These are phyloP conservation scores for Coemansia sp. DNA, from an alignment of 192 early-diverging fungal genomes.

Conservation along the genomic window DNA sequence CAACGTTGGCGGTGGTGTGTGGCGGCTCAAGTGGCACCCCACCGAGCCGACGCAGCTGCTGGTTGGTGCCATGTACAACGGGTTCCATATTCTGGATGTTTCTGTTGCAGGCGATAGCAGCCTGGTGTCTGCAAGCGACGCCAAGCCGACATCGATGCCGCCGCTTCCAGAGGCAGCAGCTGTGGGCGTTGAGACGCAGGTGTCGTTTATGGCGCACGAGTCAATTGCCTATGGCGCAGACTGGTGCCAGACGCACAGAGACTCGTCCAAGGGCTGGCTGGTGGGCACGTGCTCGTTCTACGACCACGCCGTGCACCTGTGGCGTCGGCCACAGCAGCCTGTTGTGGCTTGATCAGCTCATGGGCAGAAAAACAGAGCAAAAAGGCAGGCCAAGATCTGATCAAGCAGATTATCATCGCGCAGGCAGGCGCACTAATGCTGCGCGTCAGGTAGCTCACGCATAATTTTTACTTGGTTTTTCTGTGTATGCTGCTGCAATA, in stretches of 20 bases:
- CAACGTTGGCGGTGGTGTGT: slow-evolving; percentile 83
- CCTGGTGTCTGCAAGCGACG: background rate
- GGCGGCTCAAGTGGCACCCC: slow-evolving; percentile 96
- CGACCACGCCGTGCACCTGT: slow-evolving; percentile 70
- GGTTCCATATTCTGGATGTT: slow-evolving; percentile 75
- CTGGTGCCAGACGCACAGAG: slow-evolving; percentile 57
- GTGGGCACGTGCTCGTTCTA: slow-evolving; percentile 78
- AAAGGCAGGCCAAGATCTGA: background rate
- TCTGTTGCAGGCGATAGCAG: slow-evolving; percentile 15
- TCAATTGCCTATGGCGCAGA: slow-evolving; percentile 77
- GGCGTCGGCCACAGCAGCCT: slow-evolving; percentile 54
- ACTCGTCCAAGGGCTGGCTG: slow-evolving; percentile 22
- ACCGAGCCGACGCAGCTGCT: slow-evolving; percentile 56
- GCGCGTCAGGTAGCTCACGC: no score
- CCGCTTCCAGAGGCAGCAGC: slow-evolving; percentile 7
- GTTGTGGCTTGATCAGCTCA: no score
- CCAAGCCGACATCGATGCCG: no score
- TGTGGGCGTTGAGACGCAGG: slow-evolving; percentile 5
- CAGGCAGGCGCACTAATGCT: no score
- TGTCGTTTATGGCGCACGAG: slow-evolving; percentile 65
- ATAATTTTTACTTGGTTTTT: no score
- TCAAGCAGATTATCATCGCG: slow-evolving; percentile 2
- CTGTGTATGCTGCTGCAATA: no score
- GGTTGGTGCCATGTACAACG: slow-evolving; percentile 89
- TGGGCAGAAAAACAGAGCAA: no score